phyloP scores from a whole-genome alignment of 2,329 filamentous ascomycete genomes.

The Fonsecaea pugnacius region DNA sequence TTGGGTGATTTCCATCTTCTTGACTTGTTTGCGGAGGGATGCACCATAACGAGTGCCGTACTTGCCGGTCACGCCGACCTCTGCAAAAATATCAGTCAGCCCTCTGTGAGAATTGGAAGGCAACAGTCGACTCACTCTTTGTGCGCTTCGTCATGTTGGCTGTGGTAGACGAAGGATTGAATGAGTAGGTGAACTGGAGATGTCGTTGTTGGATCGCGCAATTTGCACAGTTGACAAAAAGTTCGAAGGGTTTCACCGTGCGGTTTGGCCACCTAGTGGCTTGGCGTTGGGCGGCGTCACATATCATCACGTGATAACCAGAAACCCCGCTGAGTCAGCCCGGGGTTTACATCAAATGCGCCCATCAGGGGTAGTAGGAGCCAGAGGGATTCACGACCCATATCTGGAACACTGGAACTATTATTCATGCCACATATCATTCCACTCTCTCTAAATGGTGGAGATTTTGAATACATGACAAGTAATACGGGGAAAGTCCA shows the following conservation, averaged over 20 bases:
- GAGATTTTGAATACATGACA: background rate
- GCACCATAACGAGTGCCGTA: constrained; percentile 99
- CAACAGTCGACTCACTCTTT: constrained; percentile 63
- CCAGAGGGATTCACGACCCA: constrained; percentile 1
- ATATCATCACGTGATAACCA: background rate
- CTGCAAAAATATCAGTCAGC: constrained; percentile 41
- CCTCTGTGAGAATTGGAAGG: background rate
- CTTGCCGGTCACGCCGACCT: constrained; percentile 99
- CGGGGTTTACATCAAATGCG: background rate
- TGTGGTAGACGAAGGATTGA: constrained; percentile 35
- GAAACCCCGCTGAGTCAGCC: background rate
- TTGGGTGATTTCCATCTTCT: constrained; percentile 99
- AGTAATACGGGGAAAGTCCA: background rate
- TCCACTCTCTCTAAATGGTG: constrained; percentile 11
- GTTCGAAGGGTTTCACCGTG: constrained; percentile 7
- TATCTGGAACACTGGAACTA: background rate
- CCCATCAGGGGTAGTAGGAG: background rate
- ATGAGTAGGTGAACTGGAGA: constrained; percentile 12
- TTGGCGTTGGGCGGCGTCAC: constrained; percentile 6
- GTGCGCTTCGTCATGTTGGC: constrained; percentile 92
- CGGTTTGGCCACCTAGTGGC: constrained; percentile 8
- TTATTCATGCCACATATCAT: constrained; percentile 28
- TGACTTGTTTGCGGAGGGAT: constrained; percentile 97
- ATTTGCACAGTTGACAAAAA: constrained; percentile 3
- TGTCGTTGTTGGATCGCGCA: constrained; percentile 22